phyloP scores from a whole-genome alignment of 179 eudicot genomes.

The Carnegiea gigantea region DNA sequence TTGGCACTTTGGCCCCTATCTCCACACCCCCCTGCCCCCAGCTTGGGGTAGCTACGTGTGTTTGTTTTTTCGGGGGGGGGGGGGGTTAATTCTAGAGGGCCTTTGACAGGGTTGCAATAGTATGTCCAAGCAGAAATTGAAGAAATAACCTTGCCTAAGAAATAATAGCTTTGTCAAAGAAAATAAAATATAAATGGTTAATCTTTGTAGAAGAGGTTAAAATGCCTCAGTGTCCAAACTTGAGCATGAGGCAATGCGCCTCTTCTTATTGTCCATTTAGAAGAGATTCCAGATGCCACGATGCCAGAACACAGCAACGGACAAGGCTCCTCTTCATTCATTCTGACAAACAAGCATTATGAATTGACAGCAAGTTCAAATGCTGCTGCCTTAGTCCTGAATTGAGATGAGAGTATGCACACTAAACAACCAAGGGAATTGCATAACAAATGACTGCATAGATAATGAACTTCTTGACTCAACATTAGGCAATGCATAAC shows the following conservation, averaged over 20 bases:
- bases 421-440: background rate
- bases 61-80: no score
- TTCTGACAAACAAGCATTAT: background rate
- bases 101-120: background rate
- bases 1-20: no score
- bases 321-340: constrained; percentile 29
- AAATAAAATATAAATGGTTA: background rate
- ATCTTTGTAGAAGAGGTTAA: background rate
- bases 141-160: background rate
- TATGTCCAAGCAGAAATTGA: background rate
- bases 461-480: background rate
- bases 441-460: background rate
- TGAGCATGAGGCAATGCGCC: constrained; percentile 3
- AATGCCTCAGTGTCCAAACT: constrained; percentile 17
- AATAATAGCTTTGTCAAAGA: no score
- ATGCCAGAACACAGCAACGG: constrained; percentile 30
- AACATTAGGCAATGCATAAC: background rate
- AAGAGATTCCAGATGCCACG: constrained; percentile 29
- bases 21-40: no score
- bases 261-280: constrained; percentile 11
- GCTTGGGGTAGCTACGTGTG: no score
- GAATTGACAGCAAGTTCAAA: background rate
- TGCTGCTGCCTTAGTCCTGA: background rate
- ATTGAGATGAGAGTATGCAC: background rate
- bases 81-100: no score